These are phyloP conservation scores for Ogataea zsoltii DNA, from an alignment of 805 yeast genomes.

Conservation along the genomic window DNA sequence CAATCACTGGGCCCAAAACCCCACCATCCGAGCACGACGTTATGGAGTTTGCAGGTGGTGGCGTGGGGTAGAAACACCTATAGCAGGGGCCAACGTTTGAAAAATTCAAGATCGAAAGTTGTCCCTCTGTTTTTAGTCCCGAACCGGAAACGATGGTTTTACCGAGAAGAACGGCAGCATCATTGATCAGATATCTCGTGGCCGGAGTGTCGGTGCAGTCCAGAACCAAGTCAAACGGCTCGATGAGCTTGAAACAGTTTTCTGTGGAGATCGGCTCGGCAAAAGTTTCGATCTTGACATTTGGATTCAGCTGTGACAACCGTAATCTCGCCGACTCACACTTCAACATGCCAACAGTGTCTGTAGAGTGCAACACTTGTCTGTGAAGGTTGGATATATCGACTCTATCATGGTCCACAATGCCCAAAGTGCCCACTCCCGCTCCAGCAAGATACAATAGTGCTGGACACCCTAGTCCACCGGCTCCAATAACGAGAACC, in stretches of 20 bases:
- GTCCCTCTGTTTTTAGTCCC: slow-evolving; percentile 91
- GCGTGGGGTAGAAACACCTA: slow-evolving; percentile 87
- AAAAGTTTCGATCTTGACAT: slow-evolving; percentile 55
- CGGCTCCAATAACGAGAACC: slow-evolving; percentile 88
- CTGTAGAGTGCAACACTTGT: slow-evolving; percentile 77
- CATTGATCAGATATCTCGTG: slow-evolving; percentile 83
- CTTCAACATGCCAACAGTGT: slow-evolving; percentile 66
- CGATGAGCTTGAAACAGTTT: slow-evolving; percentile 65
- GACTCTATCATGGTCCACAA: slow-evolving; percentile 83
- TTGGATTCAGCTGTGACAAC: slow-evolving; percentile 63
- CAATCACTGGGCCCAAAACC: slow-evolving; percentile 95
- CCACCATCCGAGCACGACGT: slow-evolving; percentile 92
- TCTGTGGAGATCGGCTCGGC: slow-evolving; percentile 48
- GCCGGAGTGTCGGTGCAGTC: slow-evolving; percentile 96
- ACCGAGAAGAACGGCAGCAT: slow-evolving; percentile 67
- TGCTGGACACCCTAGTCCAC: slow-evolving; percentile 95
- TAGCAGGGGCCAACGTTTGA: slow-evolving; percentile 81
- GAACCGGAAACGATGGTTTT: slow-evolving; percentile 88
- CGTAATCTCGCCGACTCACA: slow-evolving; percentile 73
- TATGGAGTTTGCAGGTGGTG: slow-evolving; percentile 83
- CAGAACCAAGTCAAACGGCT: slow-evolving; percentile 69
- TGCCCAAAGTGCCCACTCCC: slow-evolving; percentile 83
- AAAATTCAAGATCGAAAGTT: slow-evolving; percentile 73
- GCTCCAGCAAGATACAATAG: slow-evolving; percentile 81
- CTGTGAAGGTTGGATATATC: slow-evolving; percentile 86